Evolutionary conservation across 768 basidiomycete species (phyloP).

Genomic region (Lepiota venenata): DNA sequence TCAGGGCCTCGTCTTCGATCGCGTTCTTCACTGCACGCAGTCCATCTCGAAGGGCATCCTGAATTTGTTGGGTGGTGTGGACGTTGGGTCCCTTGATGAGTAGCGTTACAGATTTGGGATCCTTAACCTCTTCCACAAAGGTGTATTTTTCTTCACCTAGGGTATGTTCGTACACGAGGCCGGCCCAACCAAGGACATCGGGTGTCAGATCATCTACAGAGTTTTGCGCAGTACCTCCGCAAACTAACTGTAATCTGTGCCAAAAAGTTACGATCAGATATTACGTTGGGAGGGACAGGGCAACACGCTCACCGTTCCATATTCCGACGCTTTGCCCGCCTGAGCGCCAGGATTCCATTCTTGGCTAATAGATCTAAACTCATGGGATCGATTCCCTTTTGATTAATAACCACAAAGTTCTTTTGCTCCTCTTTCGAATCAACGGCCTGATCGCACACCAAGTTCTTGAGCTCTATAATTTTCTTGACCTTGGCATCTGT

Average conservation of each 20-base stretch:
- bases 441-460: slow-evolving; percentile 92
- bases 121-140: slow-evolving; percentile 94
- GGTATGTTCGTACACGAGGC: slow-evolving; percentile 98
- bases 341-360: slow-evolving; percentile 91
- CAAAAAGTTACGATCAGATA: background rate
- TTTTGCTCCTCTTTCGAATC: slow-evolving; percentile 79
- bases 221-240: slow-evolving; percentile 95
- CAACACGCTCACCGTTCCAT: slow-evolving; percentile 81
- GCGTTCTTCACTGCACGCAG: slow-evolving; percentile 96
- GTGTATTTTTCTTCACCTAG: slow-evolving; percentile 99
- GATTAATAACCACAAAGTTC: slow-evolving; percentile 94
- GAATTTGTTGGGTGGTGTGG: slow-evolving; percentile 94
- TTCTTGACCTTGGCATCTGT: slow-evolving; percentile 94
- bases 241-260: slow-evolving; percentile 82
- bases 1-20: slow-evolving; percentile 81
- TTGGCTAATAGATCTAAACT: slow-evolving; percentile 94
- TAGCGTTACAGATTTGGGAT: slow-evolving; percentile 92
- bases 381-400: slow-evolving; percentile 98
- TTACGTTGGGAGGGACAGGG: background rate
- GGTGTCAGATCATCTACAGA: slow-evolving; percentile 95
- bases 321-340: slow-evolving; percentile 95
- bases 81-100: slow-evolving; percentile 97
- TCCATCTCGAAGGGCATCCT: slow-evolving; percentile 97
- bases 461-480: slow-evolving; percentile 94
- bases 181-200: slow-evolving; percentile 93